phyloP scores from a whole-genome alignment of 116 monocot genomes.

The Papilionanthe hybrid region DNA sequence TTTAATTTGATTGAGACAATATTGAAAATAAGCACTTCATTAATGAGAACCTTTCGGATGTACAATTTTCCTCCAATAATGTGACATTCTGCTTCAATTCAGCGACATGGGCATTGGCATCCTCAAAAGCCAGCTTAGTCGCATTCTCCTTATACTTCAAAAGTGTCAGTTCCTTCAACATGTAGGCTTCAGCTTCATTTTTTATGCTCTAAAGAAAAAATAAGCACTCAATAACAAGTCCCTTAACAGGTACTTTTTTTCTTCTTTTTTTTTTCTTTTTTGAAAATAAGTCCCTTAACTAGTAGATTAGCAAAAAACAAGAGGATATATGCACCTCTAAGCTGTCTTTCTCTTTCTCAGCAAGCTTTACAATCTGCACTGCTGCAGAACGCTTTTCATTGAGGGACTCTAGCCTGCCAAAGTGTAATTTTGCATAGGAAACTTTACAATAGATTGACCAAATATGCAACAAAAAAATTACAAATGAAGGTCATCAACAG shows the following conservation, averaged over 20 bases:
- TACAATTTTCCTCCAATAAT: conserved; percentile 56
- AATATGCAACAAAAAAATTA: neutral
- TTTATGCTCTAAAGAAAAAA: conserved; percentile 59
- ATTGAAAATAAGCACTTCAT: neutral
- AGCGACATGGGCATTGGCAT: conserved; percentile 47
- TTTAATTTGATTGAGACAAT: neutral
- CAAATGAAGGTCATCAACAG: neutral
- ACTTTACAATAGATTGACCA: neutral
- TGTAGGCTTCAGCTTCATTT: conserved; percentile 87
- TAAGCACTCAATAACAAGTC: neutral
- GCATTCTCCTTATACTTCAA: conserved; percentile 91
- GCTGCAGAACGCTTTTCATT: conserved; percentile 82
- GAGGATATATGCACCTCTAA: conserved; percentile 57
- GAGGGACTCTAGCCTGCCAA: conserved; percentile 65
- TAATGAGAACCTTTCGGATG: conserved; percentile 54
- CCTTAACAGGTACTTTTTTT: neutral
- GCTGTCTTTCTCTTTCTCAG: conserved; percentile 87
- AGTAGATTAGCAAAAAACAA: neutral
- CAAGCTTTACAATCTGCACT: conserved; percentile 87
- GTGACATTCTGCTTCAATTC: conserved; percentile 50
- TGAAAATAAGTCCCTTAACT: neutral
- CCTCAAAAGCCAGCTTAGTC: conserved; percentile 66
- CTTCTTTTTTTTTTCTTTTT: no score
- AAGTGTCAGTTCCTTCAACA: conserved; percentile 79
- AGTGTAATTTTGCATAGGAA: conserved; percentile 1